Base-by-base conservation (phyloP, 225 moss, liverwort and hornwort genomes). In the Physcomitrium patens region DNA sequence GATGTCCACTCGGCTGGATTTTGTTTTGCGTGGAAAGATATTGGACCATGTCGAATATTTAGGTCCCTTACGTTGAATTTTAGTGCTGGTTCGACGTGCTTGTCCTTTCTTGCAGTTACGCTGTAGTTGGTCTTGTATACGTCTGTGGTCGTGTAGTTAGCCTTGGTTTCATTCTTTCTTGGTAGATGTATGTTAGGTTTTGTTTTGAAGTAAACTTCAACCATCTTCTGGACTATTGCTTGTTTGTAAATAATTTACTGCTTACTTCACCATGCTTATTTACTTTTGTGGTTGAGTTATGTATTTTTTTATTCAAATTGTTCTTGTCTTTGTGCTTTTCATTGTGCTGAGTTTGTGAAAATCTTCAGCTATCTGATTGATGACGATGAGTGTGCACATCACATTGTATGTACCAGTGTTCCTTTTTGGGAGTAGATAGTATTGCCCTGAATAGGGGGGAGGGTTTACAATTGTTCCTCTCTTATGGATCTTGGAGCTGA, bases 141-240 rank as follows among this genome's bases (percentile, higher is more conserved):
- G 57, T 58, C 65, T 18, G 23, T 78, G 56, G 65, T 71, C 48
- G 47, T 65, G 17, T 43, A 27, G 31, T 31, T 31, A 31, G 2
- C 46, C 44, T 52, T 49, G 41, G 37, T 57, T 46, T 5, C 59
- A 45, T 71, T 71, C 53, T 66, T 50, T 60, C 63, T 60, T 60
- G 52, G 53, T 67, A 57, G 59, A 66, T 60, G 43, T 31, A 13
- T 62, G 72, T 76, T 76, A 77, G 55, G 76, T 81, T 81, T 37
- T 66, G 22, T 15, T 42, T 53, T 63, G 68, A 47, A 37, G 31
- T 37, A 7, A 37, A 7, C 7, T 37, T 37, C 31, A 37, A 37
- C 4, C 60, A 24, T 51, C 58, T 48, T 64, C 48, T 64, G 3
- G 59, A 11, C 7, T 23, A 58, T 28, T 56, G 19, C 19, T 58